Conservation (phyloP, 495 filamentous ascomycete species). For the Neurospora discreta region DNA sequence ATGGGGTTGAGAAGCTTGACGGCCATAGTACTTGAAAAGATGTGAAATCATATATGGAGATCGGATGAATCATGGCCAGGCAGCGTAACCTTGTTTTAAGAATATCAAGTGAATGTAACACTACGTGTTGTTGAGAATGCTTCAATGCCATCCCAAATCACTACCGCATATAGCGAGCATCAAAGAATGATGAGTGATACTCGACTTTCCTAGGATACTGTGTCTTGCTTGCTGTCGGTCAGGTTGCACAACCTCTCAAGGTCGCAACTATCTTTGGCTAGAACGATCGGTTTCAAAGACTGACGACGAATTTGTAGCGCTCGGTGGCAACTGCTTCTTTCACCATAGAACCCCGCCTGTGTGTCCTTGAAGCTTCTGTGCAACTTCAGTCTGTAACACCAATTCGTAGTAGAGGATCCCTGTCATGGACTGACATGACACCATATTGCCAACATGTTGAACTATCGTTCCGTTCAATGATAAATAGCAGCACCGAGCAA, state of each 20-base stretch:
- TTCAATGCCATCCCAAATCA: background rate
- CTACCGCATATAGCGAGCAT: background rate
- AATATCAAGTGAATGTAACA: background rate
- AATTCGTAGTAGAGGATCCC: background rate
- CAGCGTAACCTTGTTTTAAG: background rate
- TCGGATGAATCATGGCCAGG: background rate
- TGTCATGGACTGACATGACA: background rate
- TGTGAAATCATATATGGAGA: background rate
- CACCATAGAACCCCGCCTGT: background rate
- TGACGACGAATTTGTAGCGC: background rate
- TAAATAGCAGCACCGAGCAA: background rate
- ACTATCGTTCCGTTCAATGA: background rate
- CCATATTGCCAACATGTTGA: background rate
- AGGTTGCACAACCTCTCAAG: background rate
- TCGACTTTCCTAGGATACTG: background rate
- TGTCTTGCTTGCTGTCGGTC: background rate
- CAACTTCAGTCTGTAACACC: background rate
- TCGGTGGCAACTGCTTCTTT: background rate
- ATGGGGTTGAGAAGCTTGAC: background rate
- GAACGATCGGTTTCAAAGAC: background rate
- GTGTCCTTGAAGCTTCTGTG: background rate
- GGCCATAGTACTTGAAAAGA: background rate
- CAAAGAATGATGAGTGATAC: background rate
- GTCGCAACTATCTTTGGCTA: background rate
- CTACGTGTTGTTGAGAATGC: background rate